Conservation (phyloP, 225 moss, liverwort and hornwort genomes). For the Ulota crispa region DNA sequence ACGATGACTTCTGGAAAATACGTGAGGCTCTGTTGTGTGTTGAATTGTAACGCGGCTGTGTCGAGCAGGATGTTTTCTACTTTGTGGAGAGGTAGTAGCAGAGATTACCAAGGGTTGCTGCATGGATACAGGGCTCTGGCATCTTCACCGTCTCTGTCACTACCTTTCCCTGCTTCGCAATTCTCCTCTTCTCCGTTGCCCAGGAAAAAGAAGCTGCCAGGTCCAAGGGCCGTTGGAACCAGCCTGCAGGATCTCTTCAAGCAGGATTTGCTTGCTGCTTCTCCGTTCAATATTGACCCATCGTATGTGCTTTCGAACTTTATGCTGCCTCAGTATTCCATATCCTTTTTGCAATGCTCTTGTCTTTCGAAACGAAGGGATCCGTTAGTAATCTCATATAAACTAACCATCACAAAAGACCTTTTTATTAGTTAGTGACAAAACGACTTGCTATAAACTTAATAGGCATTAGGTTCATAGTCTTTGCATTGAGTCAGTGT, state of each 20-base stretch:
- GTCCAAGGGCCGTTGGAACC: slow-evolving; percentile 32
- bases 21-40: slow-evolving; percentile 29
- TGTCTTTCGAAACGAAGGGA: neutral
- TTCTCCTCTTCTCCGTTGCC: slow-evolving; percentile 42
- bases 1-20: slow-evolving; percentile 21
- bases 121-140: slow-evolving; percentile 19
- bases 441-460: neutral
- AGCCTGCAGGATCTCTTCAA: slow-evolving; percentile 56
- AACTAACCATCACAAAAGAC: neutral
- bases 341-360: neutral
- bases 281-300: slow-evolving; percentile 47
- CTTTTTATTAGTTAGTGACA: neutral
- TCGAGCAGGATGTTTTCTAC: slow-evolving; percentile 29
- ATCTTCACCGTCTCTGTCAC: slow-evolving; percentile 18
- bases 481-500: neutral
- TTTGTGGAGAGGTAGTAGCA: slow-evolving; percentile 33
- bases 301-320: slow-evolving; percentile 30
- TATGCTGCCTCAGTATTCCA: neutral
- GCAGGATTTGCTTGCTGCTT: slow-evolving; percentile 34
- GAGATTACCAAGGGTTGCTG: slow-evolving; percentile 33
- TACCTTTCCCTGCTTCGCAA: slow-evolving; percentile 34
- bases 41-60: slow-evolving; percentile 25
- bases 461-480: neutral
- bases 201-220: slow-evolving; percentile 31
- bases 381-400: neutral